Evolutionary conservation across 306 rosid species (phyloP), one percentile per base, ranked within the genome.

Genomic region (Alnus rubra): DNA sequence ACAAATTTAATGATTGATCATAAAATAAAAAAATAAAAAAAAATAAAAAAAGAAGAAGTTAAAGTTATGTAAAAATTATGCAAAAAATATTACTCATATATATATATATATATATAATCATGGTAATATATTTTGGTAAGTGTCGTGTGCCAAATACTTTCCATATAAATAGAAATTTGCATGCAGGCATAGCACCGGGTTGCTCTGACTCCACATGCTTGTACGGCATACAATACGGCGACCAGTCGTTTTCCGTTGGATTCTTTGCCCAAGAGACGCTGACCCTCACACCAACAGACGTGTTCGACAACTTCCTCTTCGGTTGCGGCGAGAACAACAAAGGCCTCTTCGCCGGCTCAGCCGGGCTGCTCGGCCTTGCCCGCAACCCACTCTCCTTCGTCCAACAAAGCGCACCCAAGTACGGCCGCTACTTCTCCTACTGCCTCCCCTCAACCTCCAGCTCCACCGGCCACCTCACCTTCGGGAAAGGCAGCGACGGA

Each of bases 241-340:
- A 93, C 56, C 33, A 51, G 1, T 93, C 98, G 1, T 91, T 71
- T 64, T 87, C 98, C 2, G 51, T 62, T 1, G 98, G 98, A 7
- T 87, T 74, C 60, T 87, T 93, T 18, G 71, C 81, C 16, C 84
- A 71, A 11, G 98, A 93, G 52, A 84, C 67, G 7, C 75, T 93
- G 6, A 81, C 84, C 0, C 19, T 93, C 1, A 68, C 93, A 0
- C 0, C 83, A 1, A 35, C 71, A 0, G 86, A 89, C 14, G 71
- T 79, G 18, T 5, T 88, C 33, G 50, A 78, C 0, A 19, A 62
- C 8, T 89, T 88, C 79, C 63, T 89, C 39, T 88, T 93, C 28
- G 98, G 94, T 0, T 93, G 98, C 47, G 98, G 98, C 83, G 91
- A 93, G 35, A 42, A 93, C 79, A 91, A 93, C 82, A 67, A 76